Conservation (phyloP, 257 asterid genomes). For the Voacanga thouarsii region DNA sequence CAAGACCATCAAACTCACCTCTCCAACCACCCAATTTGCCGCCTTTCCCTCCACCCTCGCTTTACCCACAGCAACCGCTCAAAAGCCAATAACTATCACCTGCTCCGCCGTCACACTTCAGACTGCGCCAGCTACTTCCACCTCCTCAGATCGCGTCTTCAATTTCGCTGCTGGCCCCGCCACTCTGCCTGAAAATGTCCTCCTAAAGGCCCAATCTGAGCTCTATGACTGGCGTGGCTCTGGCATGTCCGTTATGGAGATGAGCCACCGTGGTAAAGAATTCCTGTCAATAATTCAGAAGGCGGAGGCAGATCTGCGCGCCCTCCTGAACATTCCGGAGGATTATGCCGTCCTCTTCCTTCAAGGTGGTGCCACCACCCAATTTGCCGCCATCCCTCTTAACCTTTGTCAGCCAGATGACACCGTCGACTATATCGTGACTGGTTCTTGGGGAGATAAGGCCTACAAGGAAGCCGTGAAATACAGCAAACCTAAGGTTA, state of each 20-base stretch:
- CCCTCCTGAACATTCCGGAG: slow-evolving; percentile 57
- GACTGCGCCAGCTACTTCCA: slow-evolving; percentile 32
- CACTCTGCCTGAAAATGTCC: slow-evolving; percentile 79
- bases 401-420: slow-evolving; percentile 60
- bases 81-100: slow-evolving; percentile 36
- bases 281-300: slow-evolving; percentile 81
- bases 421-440: slow-evolving; percentile 67
- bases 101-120: slow-evolving; percentile 43
- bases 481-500: slow-evolving; percentile 60
- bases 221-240: slow-evolving; percentile 78
- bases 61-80: slow-evolving; percentile 19
- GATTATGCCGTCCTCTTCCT: slow-evolving; percentile 85
- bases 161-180: slow-evolving; percentile 99
- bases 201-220: slow-evolving; percentile 78
- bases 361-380: slow-evolving; percentile 99
- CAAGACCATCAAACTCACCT: slow-evolving; percentile 27
- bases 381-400: slow-evolving; percentile 82
- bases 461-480: slow-evolving; percentile 74
- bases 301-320: slow-evolving; percentile 84
- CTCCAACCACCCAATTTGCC: slow-evolving; percentile 36
- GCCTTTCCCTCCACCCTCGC: slow-evolving; percentile 42
- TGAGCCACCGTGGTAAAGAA: slow-evolving; percentile 97
- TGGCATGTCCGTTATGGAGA: slow-evolving; percentile 98
- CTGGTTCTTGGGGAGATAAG: slow-evolving; percentile 98
- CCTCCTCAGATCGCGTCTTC: slow-evolving; percentile 74